Base-by-base conservation (phyloP, 2,329 filamentous ascomycete genomes). In the Aspergillus phoenicis region DNA sequence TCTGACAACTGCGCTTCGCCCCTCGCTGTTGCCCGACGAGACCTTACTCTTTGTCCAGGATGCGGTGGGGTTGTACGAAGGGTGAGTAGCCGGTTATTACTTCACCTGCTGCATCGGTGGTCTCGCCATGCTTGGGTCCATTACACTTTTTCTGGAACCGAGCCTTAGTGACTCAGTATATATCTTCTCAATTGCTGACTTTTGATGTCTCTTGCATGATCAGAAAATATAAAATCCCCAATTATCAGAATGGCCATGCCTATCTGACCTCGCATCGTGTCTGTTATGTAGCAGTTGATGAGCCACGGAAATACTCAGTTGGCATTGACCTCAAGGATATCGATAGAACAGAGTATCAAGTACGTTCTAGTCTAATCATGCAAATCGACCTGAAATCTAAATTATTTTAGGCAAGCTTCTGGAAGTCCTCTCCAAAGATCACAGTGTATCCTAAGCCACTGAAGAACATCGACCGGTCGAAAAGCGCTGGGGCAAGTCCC, bases 31-130 rank as follows among this genome's bases (percentile, higher is more conserved):
- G 68, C 90, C 92, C 73, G 95, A 97, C 83, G 95, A 99, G 85
- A 90, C 91, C 69, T 84, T 98, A 58, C 85, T 99, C 62, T 98
- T 97, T 80, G 94, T 99, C 61, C 94, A 98, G 81, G 93, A 98
- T 83, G 93, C 92, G 77, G 93, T 99, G 71, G 95, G 95, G 68
- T 84, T 99, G 64, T 99, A 99, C 81, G 92, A 98, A 84, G 95
- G 95, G 93, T 96, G 84, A 80, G 88, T 81, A 28, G 51, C 36
- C 52, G 47, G 48, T 56, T 51, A 36, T 49, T 61, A 38, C 33
- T 70, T 55, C 60, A 57, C 56, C 26, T 48, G 48, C 13, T 24
- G 45, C 48, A 28, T 54, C 13, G 20, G 39, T 15, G 20, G 39
- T 17, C 8, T n/a, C 24, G 17, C 24, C 28, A 20, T 33, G 36